Evolutionary conservation across 768 basidiomycete species (phyloP), one percentile per base, ranked within the genome.

Genomic region (Lyophyllum decastes): DNA sequence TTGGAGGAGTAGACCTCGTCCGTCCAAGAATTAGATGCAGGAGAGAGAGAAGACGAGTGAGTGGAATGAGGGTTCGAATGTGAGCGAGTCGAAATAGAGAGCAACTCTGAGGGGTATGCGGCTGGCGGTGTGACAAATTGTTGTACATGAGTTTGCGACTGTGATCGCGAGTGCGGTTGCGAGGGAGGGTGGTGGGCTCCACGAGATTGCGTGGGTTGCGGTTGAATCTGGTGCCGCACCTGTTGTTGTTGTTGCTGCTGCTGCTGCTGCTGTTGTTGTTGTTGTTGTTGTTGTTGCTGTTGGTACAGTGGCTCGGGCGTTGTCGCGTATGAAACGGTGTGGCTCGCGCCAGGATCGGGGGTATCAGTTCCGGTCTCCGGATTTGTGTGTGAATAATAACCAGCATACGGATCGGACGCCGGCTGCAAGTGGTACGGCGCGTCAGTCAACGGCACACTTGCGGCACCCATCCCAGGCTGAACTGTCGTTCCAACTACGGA

Each of bases 261-360:
- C 7, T 48, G 63, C 25, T 45, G 58, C 21, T 45, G 19, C 14
- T 59, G 56, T 16, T 48, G 60, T 24, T 62, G 66, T 46, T 68
- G 66, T n/a, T n/a, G n/a, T n/a, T n/a, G n/a, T n/a, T 59, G 56
- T 16, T 48, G 60, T 24, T 62, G 66, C 43, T 68, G 66, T 25
- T 71, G 72, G 54, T 70, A 71, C n/a, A 60, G 55, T 38, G 70
- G 65, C 47, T 72, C 71, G 24, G 73, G 68, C 8, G 71, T 65
- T 41, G 57, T 68, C 19, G 69, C 57, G 46, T 70, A 68, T 19
- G 73, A 71, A 52, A 57, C 46, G 16, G 63, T n/a, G 56, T 58
- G 50, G 63, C 58, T 41, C 58, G 50, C 59, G 47, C 34, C 57
- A 41, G 41, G 54, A 50, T 59, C 54, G 48, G 61, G 49, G 17